These are phyloP conservation scores for Colletotrichum australisinense DNA, from an alignment of 2,329 filamentous ascomycete species.

Conservation along the genomic window DNA sequence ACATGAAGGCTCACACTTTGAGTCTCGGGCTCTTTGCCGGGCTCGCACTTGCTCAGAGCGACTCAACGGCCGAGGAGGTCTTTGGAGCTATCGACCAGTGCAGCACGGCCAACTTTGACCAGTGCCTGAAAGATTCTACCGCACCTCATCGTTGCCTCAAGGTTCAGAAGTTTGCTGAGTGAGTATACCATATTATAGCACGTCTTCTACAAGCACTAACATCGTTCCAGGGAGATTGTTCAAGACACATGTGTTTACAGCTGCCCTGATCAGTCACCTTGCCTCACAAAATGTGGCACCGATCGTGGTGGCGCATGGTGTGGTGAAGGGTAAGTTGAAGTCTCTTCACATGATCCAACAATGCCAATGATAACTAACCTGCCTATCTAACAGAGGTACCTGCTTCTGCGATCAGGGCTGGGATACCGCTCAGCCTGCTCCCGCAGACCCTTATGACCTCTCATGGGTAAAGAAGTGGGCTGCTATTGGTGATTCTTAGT, in stretches of 20 bases:
- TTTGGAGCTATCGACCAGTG: background rate
- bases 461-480: constrained; percentile 46
- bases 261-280: background rate
- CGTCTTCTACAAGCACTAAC: no score
- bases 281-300: background rate
- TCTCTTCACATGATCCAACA: no score
- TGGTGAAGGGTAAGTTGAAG: background rate
- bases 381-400: background rate
- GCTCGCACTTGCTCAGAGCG: background rate
- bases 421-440: background rate
- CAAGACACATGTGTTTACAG: background rate
- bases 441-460: constrained; percentile 31
- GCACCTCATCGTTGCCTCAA: background rate
- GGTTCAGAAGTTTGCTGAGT: background rate
- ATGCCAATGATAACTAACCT: background rate
- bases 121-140: background rate
- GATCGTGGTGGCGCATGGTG: background rate
- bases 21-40: background rate
- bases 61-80: background rate
- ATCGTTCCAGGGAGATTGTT: background rate
- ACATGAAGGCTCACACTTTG: background rate
- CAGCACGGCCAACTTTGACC: background rate
- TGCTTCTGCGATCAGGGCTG: background rate
- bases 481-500: constrained; percentile 50
- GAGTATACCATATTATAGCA: background rate